phyloP scores from a whole-genome alignment of 2,329 filamentous ascomycete species.

The Incumbomyces delicatus region DNA sequence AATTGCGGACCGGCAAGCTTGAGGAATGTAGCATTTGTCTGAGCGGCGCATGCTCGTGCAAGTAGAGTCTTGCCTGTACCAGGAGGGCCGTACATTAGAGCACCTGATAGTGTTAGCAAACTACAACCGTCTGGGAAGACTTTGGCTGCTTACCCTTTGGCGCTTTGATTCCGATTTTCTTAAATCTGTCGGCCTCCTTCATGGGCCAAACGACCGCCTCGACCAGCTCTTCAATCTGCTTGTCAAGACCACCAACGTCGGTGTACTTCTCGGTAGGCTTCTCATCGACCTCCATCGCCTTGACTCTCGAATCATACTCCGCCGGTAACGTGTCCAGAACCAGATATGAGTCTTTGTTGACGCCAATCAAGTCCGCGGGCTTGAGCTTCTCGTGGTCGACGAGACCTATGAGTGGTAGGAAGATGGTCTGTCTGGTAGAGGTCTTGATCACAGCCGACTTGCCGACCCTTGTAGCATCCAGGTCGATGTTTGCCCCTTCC shows the following conservation, averaged over 20 bases:
- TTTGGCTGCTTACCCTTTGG: conserved; percentile 64
- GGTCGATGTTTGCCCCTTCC: conserved; percentile 96
- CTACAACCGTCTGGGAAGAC: conserved; percentile 10
- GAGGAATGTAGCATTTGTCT: conserved; percentile 96
- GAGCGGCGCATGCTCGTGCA: conserved; percentile 89
- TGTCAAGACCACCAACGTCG: conserved; percentile 93
- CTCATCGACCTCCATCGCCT: conserved; percentile 99
- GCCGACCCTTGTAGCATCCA: conserved; percentile 91
- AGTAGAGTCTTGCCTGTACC: conserved; percentile 48
- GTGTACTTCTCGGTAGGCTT: conserved; percentile 99
- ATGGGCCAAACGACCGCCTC: conserved; percentile 99
- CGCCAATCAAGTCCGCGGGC: conserved; percentile 91
- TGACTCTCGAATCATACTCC: conserved; percentile 96
- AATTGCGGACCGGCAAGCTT: conserved; percentile 96
- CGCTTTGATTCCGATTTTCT: conserved; percentile 99
- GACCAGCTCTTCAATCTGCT: conserved; percentile 97
- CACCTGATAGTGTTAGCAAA: conserved; percentile 43
- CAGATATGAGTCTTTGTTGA: conserved; percentile 98
- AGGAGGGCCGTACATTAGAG: conserved; percentile 80
- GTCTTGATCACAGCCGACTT: conserved; percentile 99
- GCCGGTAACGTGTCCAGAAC: conserved; percentile 93
- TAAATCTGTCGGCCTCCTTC: conserved; percentile 98
- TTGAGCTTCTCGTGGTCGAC: conserved; percentile 93
- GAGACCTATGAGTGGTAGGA: conserved; percentile 89
- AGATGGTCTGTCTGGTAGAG: conserved; percentile 95